Base-by-base conservation (phyloP, 2,329 filamentous ascomycete genomes). In the Capronia coronata region DNA sequence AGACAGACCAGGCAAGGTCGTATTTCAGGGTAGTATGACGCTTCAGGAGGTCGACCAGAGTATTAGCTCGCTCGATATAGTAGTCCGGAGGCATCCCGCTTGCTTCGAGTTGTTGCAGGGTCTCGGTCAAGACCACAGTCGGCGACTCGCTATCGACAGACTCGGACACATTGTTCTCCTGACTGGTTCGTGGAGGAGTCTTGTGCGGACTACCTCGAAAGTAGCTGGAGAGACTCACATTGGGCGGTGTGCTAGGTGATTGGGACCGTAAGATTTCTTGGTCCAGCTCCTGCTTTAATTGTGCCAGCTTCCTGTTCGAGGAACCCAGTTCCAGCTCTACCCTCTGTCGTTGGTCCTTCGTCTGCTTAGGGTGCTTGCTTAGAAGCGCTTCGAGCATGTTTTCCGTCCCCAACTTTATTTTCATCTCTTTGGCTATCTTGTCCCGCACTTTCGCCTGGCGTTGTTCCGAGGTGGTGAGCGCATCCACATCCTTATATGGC, bases 371-470 rank as follows among this genome's bases (percentile, higher is more conserved):
- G 67, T 94, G 96, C 70, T 98, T 98, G 38, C 83, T 79, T 66
- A 96, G 88, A 58, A 98, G 72, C 10, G 93, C 93, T 71, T 98
- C 93, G 32, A 98, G 75, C 79, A 98, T 83, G 66, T 98, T 98
- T 73, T 98, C 93, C 50, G 91, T 96, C 16, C 93, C 93, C 62
- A 91, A 86, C 68, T 94, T 96, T 65, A 98, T 97, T 75, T 97
- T 97, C 71, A 90, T 83, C 71, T 98, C 94, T 63, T 94, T 91
- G 59, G 89, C 91, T 57, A 98, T 84, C 63, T 84, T 80, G 61
- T 96, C 90, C 62, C 85, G 83, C 55, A 96, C 77, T 44, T 80
- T 75, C 18, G 82, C 78, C 61, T 95, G 81, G 34, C 82, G 78
- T 67, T 88, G 82, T 65, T 94, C 88, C 11, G 82, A 76, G 8